Evolutionary conservation across 2,329 filamentous ascomycete species (phyloP).

Genomic region (Zelopaecilomyces penicillatus): DNA sequence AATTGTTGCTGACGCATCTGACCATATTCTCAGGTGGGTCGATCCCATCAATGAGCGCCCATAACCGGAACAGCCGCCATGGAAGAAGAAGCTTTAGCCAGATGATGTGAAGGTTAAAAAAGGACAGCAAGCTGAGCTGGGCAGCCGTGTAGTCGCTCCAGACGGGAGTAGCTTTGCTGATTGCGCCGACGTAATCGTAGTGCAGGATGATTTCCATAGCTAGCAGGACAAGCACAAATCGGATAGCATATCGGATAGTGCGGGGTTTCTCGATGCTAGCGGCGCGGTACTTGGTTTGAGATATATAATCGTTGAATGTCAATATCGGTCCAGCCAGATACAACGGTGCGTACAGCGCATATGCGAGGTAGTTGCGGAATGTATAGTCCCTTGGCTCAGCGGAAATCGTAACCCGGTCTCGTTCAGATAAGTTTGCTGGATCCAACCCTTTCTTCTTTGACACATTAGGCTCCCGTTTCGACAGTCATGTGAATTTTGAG

Average conservation of each 20-base stretch:
- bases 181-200: slow-evolving; percentile 88
- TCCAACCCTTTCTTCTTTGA: slow-evolving; percentile 97
- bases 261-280: slow-evolving; percentile 62
- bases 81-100: slow-evolving; percentile 96
- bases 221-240: slow-evolving; percentile 71
- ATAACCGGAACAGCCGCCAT: slow-evolving; percentile 98
- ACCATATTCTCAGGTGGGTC: slow-evolving; percentile 98
- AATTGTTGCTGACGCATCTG: slow-evolving; percentile 92
- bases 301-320: slow-evolving; percentile 97
- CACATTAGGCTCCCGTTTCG: slow-evolving; percentile 45
- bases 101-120: slow-evolving; percentile 93
- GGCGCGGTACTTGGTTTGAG: slow-evolving; percentile 67
- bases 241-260: slow-evolving; percentile 72
- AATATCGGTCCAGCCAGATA: slow-evolving; percentile 90
- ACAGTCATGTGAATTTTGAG: background rate
- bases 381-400: slow-evolving; percentile 63
- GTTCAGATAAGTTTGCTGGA: slow-evolving; percentile 75
- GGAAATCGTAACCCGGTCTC: slow-evolving; percentile 72
- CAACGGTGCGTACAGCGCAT: slow-evolving; percentile 82
- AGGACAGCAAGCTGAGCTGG: slow-evolving; percentile 83
- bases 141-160: slow-evolving; percentile 81
- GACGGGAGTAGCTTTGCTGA: slow-evolving; percentile 68
- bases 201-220: slow-evolving; percentile 89
- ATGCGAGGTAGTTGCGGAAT: slow-evolving; percentile 83
- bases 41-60: slow-evolving; percentile 81